Evolutionary conservation across 73 alveolate species (phyloP).

Genomic region (Paramecium biaurelia): DNA sequence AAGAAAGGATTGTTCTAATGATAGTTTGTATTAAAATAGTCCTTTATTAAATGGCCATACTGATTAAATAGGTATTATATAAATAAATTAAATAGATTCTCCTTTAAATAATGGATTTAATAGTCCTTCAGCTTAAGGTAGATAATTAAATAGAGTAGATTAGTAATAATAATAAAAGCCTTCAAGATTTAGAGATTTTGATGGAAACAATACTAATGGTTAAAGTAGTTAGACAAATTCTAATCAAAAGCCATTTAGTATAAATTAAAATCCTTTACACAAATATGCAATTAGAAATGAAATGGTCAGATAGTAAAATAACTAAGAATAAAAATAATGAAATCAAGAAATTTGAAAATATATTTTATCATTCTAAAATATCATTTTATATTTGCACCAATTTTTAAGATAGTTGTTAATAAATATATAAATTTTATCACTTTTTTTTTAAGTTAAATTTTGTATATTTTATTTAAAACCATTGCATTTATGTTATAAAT

Average conservation of each 20-base stretch:
- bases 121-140: background rate
- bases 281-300: slow-evolving; percentile 43
- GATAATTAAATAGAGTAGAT: background rate
- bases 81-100: background rate
- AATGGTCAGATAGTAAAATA: background rate
- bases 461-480: too few relatives aligned
- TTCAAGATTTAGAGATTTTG: background rate
- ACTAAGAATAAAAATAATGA: background rate
- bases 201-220: background rate
- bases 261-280: slow-evolving; percentile 8
- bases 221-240: background rate
- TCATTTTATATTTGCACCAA: background rate
- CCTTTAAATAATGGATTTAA: background rate
- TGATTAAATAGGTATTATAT: background rate
- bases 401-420: background rate
- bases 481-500: too few relatives aligned
- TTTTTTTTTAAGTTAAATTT: too few relatives aligned
- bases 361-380: background rate
- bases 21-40: background rate
- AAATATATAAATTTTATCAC: too few relatives aligned
- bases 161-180: background rate
- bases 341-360: background rate
- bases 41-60: slow-evolving; percentile 1
- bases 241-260: background rate
- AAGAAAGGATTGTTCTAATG: background rate